Base-by-base conservation (phyloP, 2,329 filamentous ascomycete species). In the Didymella keratinophila region DNA sequence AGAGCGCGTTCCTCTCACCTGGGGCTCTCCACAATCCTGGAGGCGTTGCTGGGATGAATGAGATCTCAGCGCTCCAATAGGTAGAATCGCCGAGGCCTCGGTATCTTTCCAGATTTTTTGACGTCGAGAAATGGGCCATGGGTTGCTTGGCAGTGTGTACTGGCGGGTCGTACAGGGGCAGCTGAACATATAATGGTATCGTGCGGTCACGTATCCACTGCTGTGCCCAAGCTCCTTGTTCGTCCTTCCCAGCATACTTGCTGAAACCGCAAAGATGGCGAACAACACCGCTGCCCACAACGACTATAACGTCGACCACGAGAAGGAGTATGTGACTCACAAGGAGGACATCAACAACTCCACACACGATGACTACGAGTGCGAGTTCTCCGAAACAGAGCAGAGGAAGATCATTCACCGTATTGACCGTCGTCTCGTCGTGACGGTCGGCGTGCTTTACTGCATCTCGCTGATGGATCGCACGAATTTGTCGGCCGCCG, bases 401-500 rank as follows among this genome's bases (percentile, higher is more conserved):
- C 85, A 90, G 77, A 85, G 80, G 71, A 83, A 78, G 41, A 91
- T 95, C 68, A 86, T 93, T 41, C 82, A 83, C 55, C 85, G 86
- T 12, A 81, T 95, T 65, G 92, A 96, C 75, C 79, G 73, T 32
- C 78, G 81, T 28, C 72, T 83, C n/a, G 80, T 82, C 18, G 65
- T 79, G 20, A 81, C 79, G 0, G 74, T 81, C 1, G 81, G 81
- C 9, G 75, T 84, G 63, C 84, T 92, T 78, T 93, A 93, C 76
- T 91, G 89, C 72, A 82, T 91, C 67, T 89, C 85, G 63, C 78
- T 94, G 58, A 91, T 94, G 86, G 91, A 95, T 71, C 82, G 91
- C 30, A 92, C 89, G 2, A 94, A 94, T 75, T 78, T 93, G 72
- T 86, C 86, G n/a, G 81, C 86, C 21, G 90, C 90, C 39, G 86